Evolutionary conservation across 768 basidiomycete genomes (phyloP).

Genomic region (Chalciporus pseudorubinellus): DNA sequence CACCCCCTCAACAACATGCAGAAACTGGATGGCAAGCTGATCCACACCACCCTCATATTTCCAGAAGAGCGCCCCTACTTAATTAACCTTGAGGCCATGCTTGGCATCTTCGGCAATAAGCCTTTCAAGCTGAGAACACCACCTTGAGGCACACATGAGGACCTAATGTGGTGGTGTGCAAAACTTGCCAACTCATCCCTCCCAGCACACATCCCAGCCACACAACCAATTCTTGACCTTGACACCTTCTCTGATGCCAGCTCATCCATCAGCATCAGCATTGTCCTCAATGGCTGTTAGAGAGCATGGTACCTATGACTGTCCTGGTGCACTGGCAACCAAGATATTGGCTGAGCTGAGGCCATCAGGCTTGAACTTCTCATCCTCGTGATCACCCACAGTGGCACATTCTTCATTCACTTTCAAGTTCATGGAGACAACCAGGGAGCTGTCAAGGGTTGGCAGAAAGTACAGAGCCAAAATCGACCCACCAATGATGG

Average conservation of each 20-base stretch:
- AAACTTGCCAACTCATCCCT: neutral
- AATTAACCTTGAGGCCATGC: neutral
- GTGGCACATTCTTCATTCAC: neutral
- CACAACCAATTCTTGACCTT: no score
- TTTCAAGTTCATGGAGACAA: constrained; percentile 25
- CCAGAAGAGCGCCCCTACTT: neutral
- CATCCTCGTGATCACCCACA: constrained; percentile 10
- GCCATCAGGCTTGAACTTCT: constrained; percentile 44
- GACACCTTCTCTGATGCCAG: neutral
- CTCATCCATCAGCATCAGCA: neutral
- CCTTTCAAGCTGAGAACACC: neutral
- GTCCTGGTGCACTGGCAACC: constrained; percentile 28
- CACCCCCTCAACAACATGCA: constrained; percentile 35
- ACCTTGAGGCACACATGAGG: neutral
- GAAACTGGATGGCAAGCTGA: constrained; percentile 40
- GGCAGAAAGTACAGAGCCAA: constrained; percentile 30
- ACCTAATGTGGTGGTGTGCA: neutral
- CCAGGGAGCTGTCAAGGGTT: constrained; percentile 37
- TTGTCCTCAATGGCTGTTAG: constrained; percentile 5
- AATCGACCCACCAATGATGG: constrained; percentile 28
- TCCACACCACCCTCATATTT: constrained; percentile 20
- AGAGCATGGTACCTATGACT: constrained; percentile 32
- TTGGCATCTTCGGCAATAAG: neutral
- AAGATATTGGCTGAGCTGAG: constrained; percentile 50
- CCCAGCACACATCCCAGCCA: no score